phyloP scores from a whole-genome alignment of 1,284 basidiomycete genomes.

The Irpex lacteus region DNA sequence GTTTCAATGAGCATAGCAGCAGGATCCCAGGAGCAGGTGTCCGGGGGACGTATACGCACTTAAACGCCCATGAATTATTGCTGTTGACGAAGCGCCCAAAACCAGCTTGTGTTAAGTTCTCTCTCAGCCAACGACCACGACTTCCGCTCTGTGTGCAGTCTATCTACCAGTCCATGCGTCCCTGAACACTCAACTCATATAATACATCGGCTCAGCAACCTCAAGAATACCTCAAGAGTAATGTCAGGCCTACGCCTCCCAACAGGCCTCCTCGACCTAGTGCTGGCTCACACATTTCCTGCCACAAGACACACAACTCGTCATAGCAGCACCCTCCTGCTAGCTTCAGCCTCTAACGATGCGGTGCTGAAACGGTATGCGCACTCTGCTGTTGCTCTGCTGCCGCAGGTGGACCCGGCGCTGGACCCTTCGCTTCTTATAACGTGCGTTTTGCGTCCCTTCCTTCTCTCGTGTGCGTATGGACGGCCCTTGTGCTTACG shows the following conservation, averaged over 20 bases:
- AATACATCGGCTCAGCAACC: too few species aligned
- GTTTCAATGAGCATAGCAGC: neutral
- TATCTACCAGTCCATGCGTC: too few species aligned
- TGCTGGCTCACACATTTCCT: slow-evolving; percentile 6
- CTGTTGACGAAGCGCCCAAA: neutral
- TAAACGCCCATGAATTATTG: neutral
- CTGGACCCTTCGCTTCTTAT: neutral
- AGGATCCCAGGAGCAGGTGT: neutral
- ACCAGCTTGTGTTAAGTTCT: neutral
- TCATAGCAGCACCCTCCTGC: neutral
- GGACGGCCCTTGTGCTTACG: too few species aligned
- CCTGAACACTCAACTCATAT: too few species aligned
- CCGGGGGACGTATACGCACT: neutral
- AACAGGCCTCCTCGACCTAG: slow-evolving; percentile 3
- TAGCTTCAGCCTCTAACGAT: neutral
- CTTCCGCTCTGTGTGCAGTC: too few species aligned
- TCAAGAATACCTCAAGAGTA: neutral
- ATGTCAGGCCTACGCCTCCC: slow-evolving; percentile 7
- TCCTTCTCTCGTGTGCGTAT: neutral
- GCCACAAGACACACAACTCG: neutral
- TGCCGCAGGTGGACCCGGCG: neutral
- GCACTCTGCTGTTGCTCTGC: slow-evolving; percentile 1
- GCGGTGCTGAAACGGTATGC: neutral
- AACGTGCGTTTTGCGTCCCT: neutral
- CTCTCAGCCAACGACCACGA: neutral